Evolutionary conservation across 805 yeast species (phyloP), one percentile per base, ranked within the genome.

Genomic region (Starmerella asiatica): DNA sequence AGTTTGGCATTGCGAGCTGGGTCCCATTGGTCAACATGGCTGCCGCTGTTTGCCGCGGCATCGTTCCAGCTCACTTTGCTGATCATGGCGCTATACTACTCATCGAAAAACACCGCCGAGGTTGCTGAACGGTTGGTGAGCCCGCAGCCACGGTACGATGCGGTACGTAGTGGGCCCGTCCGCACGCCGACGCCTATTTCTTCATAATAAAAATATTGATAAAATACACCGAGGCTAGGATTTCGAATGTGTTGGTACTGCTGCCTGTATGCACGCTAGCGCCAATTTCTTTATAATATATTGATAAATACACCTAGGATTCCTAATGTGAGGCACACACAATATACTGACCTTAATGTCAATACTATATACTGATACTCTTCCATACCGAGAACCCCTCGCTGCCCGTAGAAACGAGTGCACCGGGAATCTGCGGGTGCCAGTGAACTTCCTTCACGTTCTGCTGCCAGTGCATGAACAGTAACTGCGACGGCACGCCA

Each of bases 361-460:
- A 15, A 26, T 23, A 21, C 53, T 68, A 86, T 30, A 88, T 94
- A 58, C 94, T 80, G 55, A 91, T 91, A 16, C 96, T 88, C 67
- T 91, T 91, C 96, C 96, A 91, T 30, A 88, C 66, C 55, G 82
- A 81, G 58, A 91, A 68, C 29, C 98, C 98, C 55, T 88, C 96
- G 28, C 88, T 78, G 49, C 98, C 98, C 2, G 97, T 88, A 53
- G 93, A 77, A 15, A 85, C 84, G 56, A 91, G 70, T 50, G 93
- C 78, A 35, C 98, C 98, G 3, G 98, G 98, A 40, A 91, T 82
- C 65, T 91, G 97, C 55, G 68, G 75, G 62, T 88, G 95, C 98
- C 98, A 91, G 63, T 93, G 81, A 36, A 88, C 95, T 59, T 91
- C 98, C 66, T 91, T 91, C 39, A 88, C 96, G 55, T 91, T 93